A percentile compares a stretch with the other conserved stretches of the same genome.
Evolutionary conservation across 331 rosid species (phyloP).

Genomic region (Quercus phellos): DNA sequence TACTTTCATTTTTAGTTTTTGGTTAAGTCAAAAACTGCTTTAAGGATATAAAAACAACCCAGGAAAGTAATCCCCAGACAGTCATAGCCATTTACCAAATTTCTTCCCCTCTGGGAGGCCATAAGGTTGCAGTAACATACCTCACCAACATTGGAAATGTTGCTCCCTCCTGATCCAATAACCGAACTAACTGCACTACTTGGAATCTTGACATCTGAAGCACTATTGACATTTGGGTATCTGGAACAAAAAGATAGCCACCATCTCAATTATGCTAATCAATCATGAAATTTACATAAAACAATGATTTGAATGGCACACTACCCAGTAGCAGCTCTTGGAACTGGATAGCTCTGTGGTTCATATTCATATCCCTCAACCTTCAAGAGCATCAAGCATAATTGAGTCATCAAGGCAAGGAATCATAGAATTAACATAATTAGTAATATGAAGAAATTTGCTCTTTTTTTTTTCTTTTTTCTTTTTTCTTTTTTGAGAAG

Average conservation of each 20-base stretch:
- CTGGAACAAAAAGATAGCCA: constrained; percentile 7
- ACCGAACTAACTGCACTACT: constrained; percentile 18
- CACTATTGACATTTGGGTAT: constrained; percentile 14
- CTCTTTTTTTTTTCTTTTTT: too few relatives aligned
- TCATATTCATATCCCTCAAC: constrained; percentile 21
- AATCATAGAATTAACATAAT: background rate
- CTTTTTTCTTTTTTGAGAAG: too few relatives aligned
- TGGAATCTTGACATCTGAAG: constrained; percentile 17
- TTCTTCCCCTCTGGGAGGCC: background rate
- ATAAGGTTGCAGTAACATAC: constrained; percentile 10
- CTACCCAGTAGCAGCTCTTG: constrained; percentile 18
- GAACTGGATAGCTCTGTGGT: constrained; percentile 4
- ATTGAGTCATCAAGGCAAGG: background rate
- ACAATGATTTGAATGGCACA: background rate
- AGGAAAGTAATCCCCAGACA: background rate
- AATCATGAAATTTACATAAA: background rate
- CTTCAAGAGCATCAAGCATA: constrained; percentile 16
- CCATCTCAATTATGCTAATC: background rate
- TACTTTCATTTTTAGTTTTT: background rate
- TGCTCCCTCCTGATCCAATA: constrained; percentile 12
- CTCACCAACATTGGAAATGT: constrained; percentile 22
- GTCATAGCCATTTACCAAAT: background rate
- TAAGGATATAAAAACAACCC: background rate
- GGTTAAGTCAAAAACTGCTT: background rate
- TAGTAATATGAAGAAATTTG: background rate